Percentiles rank a stretch among this genome's conserved stretches.
Evolutionary conservation across 1,284 basidiomycete species (phyloP).

Genomic region (Sanghuangporus baumii): DNA sequence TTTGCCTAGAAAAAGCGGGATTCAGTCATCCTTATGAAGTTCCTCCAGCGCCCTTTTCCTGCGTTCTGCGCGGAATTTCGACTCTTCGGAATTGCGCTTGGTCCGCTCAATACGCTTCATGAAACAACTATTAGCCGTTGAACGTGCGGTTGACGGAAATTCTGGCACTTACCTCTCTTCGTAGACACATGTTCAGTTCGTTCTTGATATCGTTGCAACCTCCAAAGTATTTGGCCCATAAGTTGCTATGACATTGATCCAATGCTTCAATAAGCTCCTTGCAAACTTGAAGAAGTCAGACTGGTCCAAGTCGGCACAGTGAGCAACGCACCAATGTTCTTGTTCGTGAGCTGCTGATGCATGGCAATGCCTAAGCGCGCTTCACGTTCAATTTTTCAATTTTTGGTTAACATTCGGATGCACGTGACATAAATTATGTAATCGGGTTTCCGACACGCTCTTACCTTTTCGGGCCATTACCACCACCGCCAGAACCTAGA

Average conservation of each 20-base stretch:
- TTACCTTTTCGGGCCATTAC: neutral
- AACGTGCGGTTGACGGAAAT: neutral
- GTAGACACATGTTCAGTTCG: conserved; percentile 68
- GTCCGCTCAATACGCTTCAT: conserved; percentile 64
- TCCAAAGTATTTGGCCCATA: conserved; percentile 59
- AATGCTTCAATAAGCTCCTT: conserved; percentile 70
- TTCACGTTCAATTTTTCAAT: too few species aligned
- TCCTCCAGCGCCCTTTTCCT: conserved; percentile 57
- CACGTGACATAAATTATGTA: neutral
- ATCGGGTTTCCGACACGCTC: neutral
- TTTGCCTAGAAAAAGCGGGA: neutral
- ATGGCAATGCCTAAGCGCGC: conserved; percentile 31
- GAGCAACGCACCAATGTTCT: conserved; percentile 46
- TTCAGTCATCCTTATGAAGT: conserved; percentile 43
- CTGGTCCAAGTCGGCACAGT: conserved; percentile 5
- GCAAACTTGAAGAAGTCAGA: conserved; percentile 41
- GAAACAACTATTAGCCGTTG: neutral
- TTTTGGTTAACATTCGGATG: neutral
- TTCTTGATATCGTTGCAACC: conserved; percentile 71
- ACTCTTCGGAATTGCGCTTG: conserved; percentile 58
- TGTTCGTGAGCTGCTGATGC: conserved; percentile 73
- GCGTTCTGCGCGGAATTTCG: conserved; percentile 55
- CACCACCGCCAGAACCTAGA: neutral
- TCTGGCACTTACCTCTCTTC: conserved; percentile 56
- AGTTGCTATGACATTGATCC: conserved; percentile 56